Conservation (phyloP, 2,329 filamentous ascomycete species). For the Fusarium sterilihyphosum region DNA sequence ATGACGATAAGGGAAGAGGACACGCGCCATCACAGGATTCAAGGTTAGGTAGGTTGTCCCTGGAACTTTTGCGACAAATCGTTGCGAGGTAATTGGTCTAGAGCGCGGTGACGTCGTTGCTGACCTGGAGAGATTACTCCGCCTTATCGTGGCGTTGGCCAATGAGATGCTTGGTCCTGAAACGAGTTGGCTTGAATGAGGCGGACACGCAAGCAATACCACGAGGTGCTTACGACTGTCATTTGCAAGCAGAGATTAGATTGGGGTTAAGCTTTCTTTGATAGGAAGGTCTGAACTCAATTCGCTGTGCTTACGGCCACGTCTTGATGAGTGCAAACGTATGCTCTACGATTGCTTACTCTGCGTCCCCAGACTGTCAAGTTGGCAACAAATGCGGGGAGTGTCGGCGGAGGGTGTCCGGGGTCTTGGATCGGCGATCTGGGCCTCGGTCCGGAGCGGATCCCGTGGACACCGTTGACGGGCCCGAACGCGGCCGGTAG, state of each 20-base stretch:
- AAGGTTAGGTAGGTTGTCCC: conserved; percentile 3
- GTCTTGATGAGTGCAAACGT: background rate
- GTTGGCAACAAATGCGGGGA: background rate
- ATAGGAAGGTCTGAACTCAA: background rate
- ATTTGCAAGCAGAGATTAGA: background rate
- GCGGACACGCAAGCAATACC: conserved; percentile 19
- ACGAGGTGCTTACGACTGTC: conserved; percentile 20
- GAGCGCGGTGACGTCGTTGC: conserved; percentile 18
- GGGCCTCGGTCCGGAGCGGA: conserved; percentile 1
- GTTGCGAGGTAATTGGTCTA: conserved; percentile 4
- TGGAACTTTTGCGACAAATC: conserved; percentile 31
- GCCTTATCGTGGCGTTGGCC: conserved; percentile 2
- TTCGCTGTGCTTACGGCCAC: background rate
- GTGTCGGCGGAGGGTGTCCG: background rate
- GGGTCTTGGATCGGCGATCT: conserved; percentile 9
- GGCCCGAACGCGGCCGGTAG: background rate
- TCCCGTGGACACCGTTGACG: background rate
- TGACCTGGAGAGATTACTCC: conserved; percentile 12
- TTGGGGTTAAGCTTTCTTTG: background rate
- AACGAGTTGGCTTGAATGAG: background rate
- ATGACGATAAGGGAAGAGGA: background rate
- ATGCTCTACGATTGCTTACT: background rate
- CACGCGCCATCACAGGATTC: background rate
- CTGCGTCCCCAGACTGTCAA: background rate
- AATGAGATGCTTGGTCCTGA: background rate